Evolutionary conservation across 345 rosid species (phyloP), one percentile per base, ranked within the genome.

Genomic region (Barbarea vulgaris): DNA sequence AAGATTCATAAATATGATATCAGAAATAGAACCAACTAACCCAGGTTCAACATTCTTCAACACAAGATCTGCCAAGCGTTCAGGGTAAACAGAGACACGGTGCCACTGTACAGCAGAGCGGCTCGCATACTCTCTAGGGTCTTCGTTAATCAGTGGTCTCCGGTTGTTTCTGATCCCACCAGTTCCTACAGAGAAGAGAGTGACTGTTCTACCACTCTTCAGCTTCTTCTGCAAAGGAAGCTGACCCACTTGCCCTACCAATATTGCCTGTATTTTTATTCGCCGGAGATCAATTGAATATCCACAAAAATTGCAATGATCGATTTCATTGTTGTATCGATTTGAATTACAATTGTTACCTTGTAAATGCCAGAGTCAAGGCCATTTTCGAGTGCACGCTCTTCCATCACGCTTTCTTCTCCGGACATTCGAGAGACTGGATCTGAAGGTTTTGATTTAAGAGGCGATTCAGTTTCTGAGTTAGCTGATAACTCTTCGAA

Each of bases 221-320:
- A 95, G 72, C 84, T 50, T 87, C 87, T 92, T 95, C 89, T 85
- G 93, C 31, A 90, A 3, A 5, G 97, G 99, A 19, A 52, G 70
- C 81, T 84, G 93, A 72, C 98, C 97, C 22, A 89, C 98, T 83
- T 82, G 89, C 64, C 99, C 99, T 75, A 95, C 89, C 77, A 95
- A 59, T 56, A 95, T 92, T 19, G 99, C 98, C 99, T 92, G 68
- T 27, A 82, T 73, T n/a, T n/a, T n/a, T 27, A 46, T 17, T 56
- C 66, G 25, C 34, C 64, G 7, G 36, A 68, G 44, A 42, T 44
- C 4, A 24, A 41, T 14, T 9, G 14, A 27, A 41, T 24, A 12
- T 21, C 15, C 47, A 19, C 5, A 8, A 69, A 55, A 28, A 28
- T 47, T 56, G 30, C 24, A 68, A 53, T 27, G 36, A 44, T 19